Evolutionary conservation across 805 yeast species (phyloP).

Genomic region (Hermanozyma aechmeae): DNA sequence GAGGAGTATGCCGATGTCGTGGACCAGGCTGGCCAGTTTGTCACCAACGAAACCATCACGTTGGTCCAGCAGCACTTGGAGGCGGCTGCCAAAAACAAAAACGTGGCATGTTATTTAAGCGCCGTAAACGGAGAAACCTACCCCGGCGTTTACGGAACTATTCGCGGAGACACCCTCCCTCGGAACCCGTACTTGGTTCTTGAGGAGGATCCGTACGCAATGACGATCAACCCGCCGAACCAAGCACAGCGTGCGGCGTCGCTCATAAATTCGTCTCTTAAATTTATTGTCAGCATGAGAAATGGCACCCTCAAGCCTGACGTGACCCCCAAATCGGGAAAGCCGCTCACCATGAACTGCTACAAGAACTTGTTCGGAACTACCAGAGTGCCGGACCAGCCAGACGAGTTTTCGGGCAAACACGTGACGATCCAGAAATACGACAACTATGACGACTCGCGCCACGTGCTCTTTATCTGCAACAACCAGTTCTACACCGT

Average conservation of each 20-base stretch:
- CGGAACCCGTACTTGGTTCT: constrained; percentile 68
- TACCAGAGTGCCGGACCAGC: constrained; percentile 37
- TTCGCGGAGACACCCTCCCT: constrained; percentile 61
- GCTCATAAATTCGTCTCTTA: constrained; percentile 53
- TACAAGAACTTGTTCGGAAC: constrained; percentile 62
- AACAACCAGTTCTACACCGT: constrained; percentile 42
- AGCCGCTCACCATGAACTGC: constrained; percentile 58
- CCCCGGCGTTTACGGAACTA: constrained; percentile 54
- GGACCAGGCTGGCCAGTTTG: constrained; percentile 36
- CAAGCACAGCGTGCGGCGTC: constrained; percentile 65
- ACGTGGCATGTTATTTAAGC: constrained; percentile 43
- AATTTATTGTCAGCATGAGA: constrained; percentile 55
- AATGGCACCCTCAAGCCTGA: constrained; percentile 49
- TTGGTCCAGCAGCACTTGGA: constrained; percentile 46
- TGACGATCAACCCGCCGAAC: constrained; percentile 45
- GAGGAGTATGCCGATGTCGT: constrained; percentile 42
- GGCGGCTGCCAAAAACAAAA: constrained; percentile 29
- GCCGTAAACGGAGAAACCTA: constrained; percentile 39
- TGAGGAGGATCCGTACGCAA: constrained; percentile 63
- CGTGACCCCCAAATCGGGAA: constrained; percentile 38
- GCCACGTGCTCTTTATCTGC: constrained; percentile 42
- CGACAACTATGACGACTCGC: constrained; percentile 22
- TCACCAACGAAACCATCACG: constrained; percentile 29
- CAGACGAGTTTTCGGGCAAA: constrained; percentile 9
- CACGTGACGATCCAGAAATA: constrained; percentile 32